Base-by-base conservation (phyloP, 1,284 basidiomycete species). In the Marasmius sp. region DNA sequence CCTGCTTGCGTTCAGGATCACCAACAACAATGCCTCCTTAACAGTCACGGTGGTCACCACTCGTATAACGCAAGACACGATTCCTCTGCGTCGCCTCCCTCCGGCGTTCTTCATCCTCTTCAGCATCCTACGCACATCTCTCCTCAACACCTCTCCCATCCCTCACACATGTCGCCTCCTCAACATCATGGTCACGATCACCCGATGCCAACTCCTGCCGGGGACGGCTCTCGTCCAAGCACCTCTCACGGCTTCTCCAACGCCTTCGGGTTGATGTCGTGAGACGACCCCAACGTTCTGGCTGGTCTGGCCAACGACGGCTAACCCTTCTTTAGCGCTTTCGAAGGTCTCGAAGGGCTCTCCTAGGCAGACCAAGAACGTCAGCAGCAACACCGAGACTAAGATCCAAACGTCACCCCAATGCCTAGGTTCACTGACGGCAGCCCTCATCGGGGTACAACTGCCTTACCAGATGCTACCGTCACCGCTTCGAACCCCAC, bases 191-290 rank as follows among this genome's bases (percentile, higher is more conserved):
- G 8, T 59, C 60, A 16, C 52, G 43, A 5, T 5, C 52, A 7
- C 18, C 53, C 45, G 51, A 55, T 64, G n/a, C n/a, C n/a, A n/a
- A 38, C 41, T 50, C 59, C 22, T 39, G 58, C 14, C 57, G 63
- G 6, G 56, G 60, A 20, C 67, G 34, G 18, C n/a, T 60, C 61
- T 47, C 57, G 34, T 48, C 57, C 45, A 59, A 61, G 52, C 52
- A 58, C 61, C 55, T 66, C 59, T 64, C 69, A 69, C 49, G 82
- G 83, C 3, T 86, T 91, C 69, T 86, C 84, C 2, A 83, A 80
- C 50, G 86, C 85, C 1, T 90, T 91, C 69, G 89, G 87, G 6
- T 79, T 87, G 58, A 84, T 91, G 86, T 84, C 83, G 22, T 79
- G 91, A 56, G 88, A 90, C 62, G 88, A 91, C 68, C 83, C 85